Evolutionary conservation across 495 filamentous ascomycete species (phyloP).

Genomic region (Parachaetomium inaequale): DNA sequence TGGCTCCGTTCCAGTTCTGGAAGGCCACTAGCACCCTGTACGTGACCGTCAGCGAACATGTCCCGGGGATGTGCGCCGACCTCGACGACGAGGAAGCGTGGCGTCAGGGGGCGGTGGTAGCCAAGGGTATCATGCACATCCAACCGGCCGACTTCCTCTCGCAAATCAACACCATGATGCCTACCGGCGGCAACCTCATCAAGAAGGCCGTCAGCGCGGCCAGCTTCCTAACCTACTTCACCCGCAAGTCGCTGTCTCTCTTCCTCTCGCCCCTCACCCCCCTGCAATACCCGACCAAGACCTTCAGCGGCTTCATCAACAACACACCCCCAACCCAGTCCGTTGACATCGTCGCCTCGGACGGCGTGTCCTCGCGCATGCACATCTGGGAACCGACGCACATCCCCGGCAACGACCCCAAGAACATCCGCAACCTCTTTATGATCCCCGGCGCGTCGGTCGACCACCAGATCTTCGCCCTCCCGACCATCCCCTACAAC

Average conservation of each 20-base stretch:
- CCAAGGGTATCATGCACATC: constrained; percentile 59
- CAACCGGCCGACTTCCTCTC: constrained; percentile 51
- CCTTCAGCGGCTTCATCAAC: constrained; percentile 48
- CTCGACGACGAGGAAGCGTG: constrained; percentile 38
- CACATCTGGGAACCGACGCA: constrained; percentile 53
- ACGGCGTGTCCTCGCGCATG: constrained; percentile 53
- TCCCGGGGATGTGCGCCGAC: constrained; percentile 30
- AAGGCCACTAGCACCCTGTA: constrained; percentile 61
- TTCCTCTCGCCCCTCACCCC: constrained; percentile 55
- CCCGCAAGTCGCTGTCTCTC: constrained; percentile 49
- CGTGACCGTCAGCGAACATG: constrained; percentile 47
- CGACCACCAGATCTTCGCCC: constrained; percentile 60
- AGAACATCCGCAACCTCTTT: constrained; percentile 47
- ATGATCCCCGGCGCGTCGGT: constrained; percentile 62
- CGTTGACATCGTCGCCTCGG: constrained; percentile 42
- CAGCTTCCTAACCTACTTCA: constrained; percentile 57
- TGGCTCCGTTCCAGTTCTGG: constrained; percentile 55
- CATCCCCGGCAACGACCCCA: constrained; percentile 25
- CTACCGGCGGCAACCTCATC: constrained; percentile 46
- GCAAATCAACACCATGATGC: constrained; percentile 54
- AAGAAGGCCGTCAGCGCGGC: constrained; percentile 42
- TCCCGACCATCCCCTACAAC: constrained; percentile 63
- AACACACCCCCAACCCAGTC: constrained; percentile 41
- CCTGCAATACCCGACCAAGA: constrained; percentile 52
- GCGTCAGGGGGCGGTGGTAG: constrained; percentile 44